A percentile compares a stretch with the other conserved stretches of the same genome.
These are phyloP conservation scores for Allium cepa DNA, from an alignment of 106 monocot species.

Conservation along the genomic window DNA sequence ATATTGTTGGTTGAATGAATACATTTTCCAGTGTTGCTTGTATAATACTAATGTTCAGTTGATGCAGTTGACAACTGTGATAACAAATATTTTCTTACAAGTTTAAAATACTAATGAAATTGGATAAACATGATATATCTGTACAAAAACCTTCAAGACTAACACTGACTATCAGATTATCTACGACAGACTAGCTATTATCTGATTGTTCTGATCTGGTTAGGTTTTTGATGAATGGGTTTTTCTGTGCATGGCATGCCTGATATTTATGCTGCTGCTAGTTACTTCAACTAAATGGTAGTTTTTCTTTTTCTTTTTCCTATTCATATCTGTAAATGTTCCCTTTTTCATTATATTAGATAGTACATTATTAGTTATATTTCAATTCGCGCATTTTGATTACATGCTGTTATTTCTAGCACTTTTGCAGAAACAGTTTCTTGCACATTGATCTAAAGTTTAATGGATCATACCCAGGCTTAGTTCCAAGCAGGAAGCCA, in stretches of 20 bases:
- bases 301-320: background rate
- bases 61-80: too few species aligned
- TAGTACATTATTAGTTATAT: background rate
- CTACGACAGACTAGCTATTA: background rate
- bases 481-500: conserved; percentile 15
- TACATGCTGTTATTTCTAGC: background rate
- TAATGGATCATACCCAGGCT: conserved; percentile 10
- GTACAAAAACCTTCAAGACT: too few species aligned
- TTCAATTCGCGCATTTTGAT: background rate
- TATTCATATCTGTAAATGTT: background rate
- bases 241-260: conserved; percentile 21
- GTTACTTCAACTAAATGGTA: conserved; percentile 56
- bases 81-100: too few species aligned
- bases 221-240: conserved; percentile 73
- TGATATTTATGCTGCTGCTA: conserved; percentile 39
- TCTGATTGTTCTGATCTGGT: conserved; percentile 7
- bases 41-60: too few species aligned
- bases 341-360: background rate
- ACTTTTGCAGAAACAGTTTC: conserved; percentile 7
- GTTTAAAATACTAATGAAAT: too few species aligned
- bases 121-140: too few species aligned
- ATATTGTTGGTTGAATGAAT: too few species aligned
- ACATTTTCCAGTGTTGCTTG: too few species aligned
- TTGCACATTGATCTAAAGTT: conserved; percentile 17
- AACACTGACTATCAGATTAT: too few species aligned